Evolutionary conservation across 2,329 filamentous ascomycete genomes (phyloP).

Genomic region (Chrysoporthe puriensis): DNA sequence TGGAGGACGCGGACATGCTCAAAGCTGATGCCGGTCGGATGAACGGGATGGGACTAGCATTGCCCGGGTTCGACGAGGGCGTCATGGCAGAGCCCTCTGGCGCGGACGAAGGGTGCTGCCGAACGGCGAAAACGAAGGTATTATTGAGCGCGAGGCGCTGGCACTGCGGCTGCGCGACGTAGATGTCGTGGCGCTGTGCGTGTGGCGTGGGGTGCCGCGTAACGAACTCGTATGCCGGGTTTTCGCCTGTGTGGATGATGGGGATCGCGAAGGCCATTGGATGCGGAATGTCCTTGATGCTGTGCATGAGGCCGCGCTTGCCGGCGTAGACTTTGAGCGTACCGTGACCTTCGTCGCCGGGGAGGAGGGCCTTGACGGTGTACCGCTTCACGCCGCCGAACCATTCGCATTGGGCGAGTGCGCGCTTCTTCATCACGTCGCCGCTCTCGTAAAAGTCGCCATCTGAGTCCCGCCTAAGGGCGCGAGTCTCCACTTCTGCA

Average conservation of each 20-base stretch:
- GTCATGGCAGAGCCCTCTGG: slow-evolving; percentile 42
- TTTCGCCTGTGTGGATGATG: slow-evolving; percentile 86
- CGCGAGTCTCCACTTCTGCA: slow-evolving; percentile 86
- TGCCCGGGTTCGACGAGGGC: slow-evolving; percentile 52
- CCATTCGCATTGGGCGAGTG: slow-evolving; percentile 92
- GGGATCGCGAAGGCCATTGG: slow-evolving; percentile 88
- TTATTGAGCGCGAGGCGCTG: slow-evolving; percentile 88
- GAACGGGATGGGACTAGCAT: slow-evolving; percentile 63
- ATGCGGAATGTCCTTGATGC: slow-evolving; percentile 94
- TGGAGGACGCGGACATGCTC: slow-evolving; percentile 66
- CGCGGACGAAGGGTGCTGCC: slow-evolving; percentile 78
- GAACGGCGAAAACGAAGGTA: slow-evolving; percentile 95
- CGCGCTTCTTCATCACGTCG: slow-evolving; percentile 81
- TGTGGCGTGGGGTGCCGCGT: slow-evolving; percentile 94
- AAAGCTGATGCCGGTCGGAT: slow-evolving; percentile 64
- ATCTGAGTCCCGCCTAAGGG: slow-evolving; percentile 79
- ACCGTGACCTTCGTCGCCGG: slow-evolving; percentile 88
- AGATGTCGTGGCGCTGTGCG: slow-evolving; percentile 95
- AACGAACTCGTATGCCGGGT: slow-evolving; percentile 92
- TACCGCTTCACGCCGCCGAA: slow-evolving; percentile 84
- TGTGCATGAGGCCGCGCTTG: slow-evolving; percentile 94
- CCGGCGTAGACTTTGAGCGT: slow-evolving; percentile 91
- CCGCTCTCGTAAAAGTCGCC: slow-evolving; percentile 94
- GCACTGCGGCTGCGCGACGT: slow-evolving; percentile 95
- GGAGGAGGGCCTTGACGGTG: slow-evolving; percentile 88